Evolutionary conservation across 495 filamentous ascomycete genomes (phyloP), one percentile per base, ranked within the genome.

Genomic region (Daldinia childiae): DNA sequence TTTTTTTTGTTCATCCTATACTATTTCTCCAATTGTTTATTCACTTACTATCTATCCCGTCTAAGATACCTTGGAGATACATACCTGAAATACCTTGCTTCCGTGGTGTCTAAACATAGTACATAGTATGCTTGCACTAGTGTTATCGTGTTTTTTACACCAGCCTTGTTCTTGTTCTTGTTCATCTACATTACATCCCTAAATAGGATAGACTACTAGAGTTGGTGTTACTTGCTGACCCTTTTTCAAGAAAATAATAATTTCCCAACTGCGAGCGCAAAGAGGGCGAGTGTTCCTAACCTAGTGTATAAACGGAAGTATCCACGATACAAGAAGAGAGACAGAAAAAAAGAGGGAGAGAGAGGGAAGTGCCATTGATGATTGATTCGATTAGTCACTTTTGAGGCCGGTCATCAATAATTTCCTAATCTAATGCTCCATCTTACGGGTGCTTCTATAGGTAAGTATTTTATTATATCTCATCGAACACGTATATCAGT

Each of bases 401-500:
- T 36, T 29, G 58, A 73, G 61, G 58, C 58, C 52, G 66, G 71
- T 73, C 66, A 73, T 73, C 71, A 64, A 73, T 73, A 73, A 73
- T 73, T 69, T 69, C 71, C 71, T 58, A 62, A 50, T 58, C 62
- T 48, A 66, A 51, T 39, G 39, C 70, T 65, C 62, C 71, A 73
- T 73, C 71, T 73, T 73, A 73, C 66, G 54, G 62, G 57, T 64
- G 58, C 65, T 69, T 68, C 61, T 73, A 73, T 73, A 73, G 71
- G 71, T 57, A 69, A 69, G 71, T 69, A 58, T 69, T 69, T 69
- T 73, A 69, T 73, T 68, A 62, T 73, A 65, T 73, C 65, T 68
- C 71, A 66, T 73, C 71, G 66, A 73, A 69, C 71, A 73, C 71
- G 71, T 73, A 73, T 68, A 73, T 68, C 71, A 66, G 71, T 69